Evolutionary conservation across 352 stramenopile species (phyloP).

Genomic region (Thalassiosira mediterranea): DNA sequence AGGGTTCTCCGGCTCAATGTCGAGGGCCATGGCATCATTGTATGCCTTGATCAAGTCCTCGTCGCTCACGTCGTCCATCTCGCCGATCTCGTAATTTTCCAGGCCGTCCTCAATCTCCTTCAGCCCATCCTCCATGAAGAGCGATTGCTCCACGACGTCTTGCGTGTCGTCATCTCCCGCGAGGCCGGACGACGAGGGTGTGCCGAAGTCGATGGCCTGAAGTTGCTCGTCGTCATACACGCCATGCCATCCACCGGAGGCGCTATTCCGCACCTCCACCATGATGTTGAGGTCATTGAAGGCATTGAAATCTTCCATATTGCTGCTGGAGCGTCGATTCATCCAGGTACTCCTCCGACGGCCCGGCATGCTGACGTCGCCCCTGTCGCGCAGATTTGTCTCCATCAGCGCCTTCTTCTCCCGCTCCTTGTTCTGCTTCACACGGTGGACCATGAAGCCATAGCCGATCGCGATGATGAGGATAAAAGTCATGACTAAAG

Average conservation of each 20-base stretch:
- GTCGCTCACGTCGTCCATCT: slow-evolving; percentile 41
- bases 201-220: slow-evolving; percentile 49
- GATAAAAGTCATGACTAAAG: slow-evolving; percentile 21
- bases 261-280: slow-evolving; percentile 53
- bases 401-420: neutral
- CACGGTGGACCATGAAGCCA: slow-evolving; percentile 10
- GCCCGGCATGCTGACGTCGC: neutral
- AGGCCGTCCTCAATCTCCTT: slow-evolving; percentile 47
- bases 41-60: slow-evolving; percentile 58
- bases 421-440: slow-evolving; percentile 17
- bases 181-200: neutral
- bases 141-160: slow-evolving; percentile 44
- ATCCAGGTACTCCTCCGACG: slow-evolving; percentile 20
- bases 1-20: slow-evolving; percentile 52
- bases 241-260: slow-evolving; percentile 50
- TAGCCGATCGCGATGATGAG: slow-evolving; percentile 8
- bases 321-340: neutral
- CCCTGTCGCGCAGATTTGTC: slow-evolving; percentile 18
- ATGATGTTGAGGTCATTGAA: slow-evolving; percentile 20
- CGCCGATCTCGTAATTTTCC: slow-evolving; percentile 38
- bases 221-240: slow-evolving; percentile 41
- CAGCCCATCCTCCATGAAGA: slow-evolving; percentile 59
- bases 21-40: slow-evolving; percentile 52
- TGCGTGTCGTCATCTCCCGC: slow-evolving; percentile 8
- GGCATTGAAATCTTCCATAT: slow-evolving; percentile 1